These are phyloP conservation scores for Citrullus mucosospermus DNA, from an alignment of 306 rosid genomes.

Conservation along the genomic window DNA sequence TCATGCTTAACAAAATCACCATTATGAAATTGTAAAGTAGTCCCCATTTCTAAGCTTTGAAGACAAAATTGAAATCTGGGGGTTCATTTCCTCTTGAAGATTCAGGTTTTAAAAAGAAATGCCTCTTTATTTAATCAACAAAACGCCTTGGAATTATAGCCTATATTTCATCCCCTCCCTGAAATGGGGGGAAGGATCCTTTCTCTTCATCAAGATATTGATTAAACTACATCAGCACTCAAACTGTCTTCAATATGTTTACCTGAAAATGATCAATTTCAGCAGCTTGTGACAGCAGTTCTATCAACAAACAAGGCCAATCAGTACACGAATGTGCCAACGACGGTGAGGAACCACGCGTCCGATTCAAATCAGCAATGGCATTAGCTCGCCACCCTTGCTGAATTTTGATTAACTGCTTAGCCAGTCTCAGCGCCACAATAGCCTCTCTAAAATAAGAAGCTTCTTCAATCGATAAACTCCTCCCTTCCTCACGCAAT, in stretches of 20 bases:
- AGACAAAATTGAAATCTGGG: neutral
- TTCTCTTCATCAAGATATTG: neutral
- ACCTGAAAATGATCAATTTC: slow-evolving; percentile 93
- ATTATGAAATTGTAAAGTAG: neutral
- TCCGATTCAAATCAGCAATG: slow-evolving; percentile 53
- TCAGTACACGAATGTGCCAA: slow-evolving; percentile 66
- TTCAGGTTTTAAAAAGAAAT: neutral
- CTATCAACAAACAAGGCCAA: slow-evolving; percentile 87
- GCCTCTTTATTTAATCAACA: neutral
- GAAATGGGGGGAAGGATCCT: neutral
- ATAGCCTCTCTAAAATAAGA: slow-evolving; percentile 58
- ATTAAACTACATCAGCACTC: neutral
- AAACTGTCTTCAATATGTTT: neutral
- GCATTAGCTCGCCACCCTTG: slow-evolving; percentile 67
- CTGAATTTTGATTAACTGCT: slow-evolving; percentile 52
- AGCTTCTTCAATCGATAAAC: slow-evolving; percentile 53
- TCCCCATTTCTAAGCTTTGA: neutral
- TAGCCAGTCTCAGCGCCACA: slow-evolving; percentile 62
- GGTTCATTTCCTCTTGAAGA: neutral
- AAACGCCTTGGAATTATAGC: neutral
- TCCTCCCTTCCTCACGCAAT: slow-evolving; percentile 26
- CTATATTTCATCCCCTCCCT: neutral
- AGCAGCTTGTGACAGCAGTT: slow-evolving; percentile 78
- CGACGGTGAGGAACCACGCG: slow-evolving; percentile 46
- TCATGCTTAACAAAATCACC: neutral